Evolutionary conservation across 2,329 filamentous ascomycete genomes (phyloP).

Genomic region (Xenoacremonium recifei): DNA sequence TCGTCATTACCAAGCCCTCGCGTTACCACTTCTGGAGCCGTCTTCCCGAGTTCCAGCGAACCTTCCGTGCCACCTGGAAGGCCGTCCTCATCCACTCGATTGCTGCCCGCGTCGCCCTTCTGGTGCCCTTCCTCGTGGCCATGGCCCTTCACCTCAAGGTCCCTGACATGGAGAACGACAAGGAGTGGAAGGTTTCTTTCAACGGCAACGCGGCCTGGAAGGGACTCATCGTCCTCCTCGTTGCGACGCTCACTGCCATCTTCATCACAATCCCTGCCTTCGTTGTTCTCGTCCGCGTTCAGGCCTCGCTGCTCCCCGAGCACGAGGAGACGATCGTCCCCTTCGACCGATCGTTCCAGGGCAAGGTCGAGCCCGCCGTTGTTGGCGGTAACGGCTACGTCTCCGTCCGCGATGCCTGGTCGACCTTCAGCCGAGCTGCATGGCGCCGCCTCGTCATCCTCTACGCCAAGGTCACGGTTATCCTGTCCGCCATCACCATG

Average conservation of each 20-base stretch:
- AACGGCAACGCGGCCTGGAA: conserved; percentile 41
- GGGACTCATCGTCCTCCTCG: conserved; percentile 41
- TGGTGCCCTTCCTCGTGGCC: conserved; percentile 44
- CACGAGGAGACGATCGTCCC: conserved; percentile 82
- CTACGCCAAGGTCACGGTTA: conserved; percentile 67
- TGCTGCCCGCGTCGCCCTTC: conserved; percentile 48
- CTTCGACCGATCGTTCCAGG: conserved; percentile 84
- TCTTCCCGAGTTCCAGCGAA: conserved; percentile 62
- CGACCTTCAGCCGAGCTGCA: conserved; percentile 69
- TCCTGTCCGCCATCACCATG: too few species aligned
- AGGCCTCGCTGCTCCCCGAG: conserved; percentile 81
- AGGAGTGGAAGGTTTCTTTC: conserved; percentile 30
- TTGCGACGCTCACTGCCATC: conserved; percentile 51
- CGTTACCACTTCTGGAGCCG: conserved; percentile 65
- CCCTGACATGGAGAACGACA: too few species aligned
- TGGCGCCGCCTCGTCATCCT: conserved; percentile 73
- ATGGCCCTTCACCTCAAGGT: conserved; percentile 39
- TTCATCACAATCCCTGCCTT: conserved; percentile 72
- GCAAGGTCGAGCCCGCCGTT: conserved; percentile 71
- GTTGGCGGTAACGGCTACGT: conserved; percentile 71
- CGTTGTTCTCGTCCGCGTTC: conserved; percentile 77
- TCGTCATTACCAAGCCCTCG: conserved; percentile 72
- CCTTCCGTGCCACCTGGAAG: conserved; percentile 66
- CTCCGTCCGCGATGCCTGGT: conserved; percentile 74
- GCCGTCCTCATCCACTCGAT: conserved; percentile 65